These are phyloP conservation scores for Auricularia cornea DNA, from an alignment of 768 basidiomycete genomes.

Conservation along the genomic window DNA sequence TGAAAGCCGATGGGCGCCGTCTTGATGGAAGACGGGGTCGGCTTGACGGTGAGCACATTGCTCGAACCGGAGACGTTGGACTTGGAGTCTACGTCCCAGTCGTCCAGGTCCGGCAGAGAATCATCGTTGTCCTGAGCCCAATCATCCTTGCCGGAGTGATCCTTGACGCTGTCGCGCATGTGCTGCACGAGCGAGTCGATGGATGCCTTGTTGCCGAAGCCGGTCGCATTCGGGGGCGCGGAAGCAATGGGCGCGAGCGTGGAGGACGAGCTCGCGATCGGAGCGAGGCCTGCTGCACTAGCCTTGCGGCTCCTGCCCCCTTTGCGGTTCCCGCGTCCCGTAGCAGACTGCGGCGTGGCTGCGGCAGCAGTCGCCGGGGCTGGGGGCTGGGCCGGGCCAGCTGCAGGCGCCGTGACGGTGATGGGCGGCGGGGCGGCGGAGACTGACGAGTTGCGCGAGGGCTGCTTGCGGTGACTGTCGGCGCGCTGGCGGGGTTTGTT, in stretches of 20 bases:
- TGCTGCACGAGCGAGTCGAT: conserved; percentile 75
- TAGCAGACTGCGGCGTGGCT: not conserved
- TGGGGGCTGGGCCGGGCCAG: not conserved
- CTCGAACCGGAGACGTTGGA: not conserved
- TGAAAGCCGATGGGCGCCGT: not conserved
- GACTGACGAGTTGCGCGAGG: not conserved
- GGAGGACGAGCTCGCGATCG: not conserved
- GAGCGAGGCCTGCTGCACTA: not conserved
- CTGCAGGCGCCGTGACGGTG: not conserved
- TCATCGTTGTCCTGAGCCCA: conserved; percentile 82
- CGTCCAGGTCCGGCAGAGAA: conserved; percentile 72
- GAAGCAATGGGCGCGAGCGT: not conserved
- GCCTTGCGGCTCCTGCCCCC: not conserved
- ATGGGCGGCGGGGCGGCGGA: not conserved
- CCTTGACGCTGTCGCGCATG: conserved; percentile 67
- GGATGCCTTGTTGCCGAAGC: not conserved
- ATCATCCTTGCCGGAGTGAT: conserved; percentile 29
- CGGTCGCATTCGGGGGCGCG: not conserved
- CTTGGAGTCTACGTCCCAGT: conserved; percentile 65
- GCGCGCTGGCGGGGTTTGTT: not conserved
- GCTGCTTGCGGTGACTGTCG: not conserved
- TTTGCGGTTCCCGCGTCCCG: not conserved
- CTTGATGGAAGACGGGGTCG: not conserved
- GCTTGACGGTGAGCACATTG: not conserved
- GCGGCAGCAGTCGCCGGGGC: not conserved